Conservation (phyloP, 75 land plant genomes). For the Pinus tabuliformis region DNA sequence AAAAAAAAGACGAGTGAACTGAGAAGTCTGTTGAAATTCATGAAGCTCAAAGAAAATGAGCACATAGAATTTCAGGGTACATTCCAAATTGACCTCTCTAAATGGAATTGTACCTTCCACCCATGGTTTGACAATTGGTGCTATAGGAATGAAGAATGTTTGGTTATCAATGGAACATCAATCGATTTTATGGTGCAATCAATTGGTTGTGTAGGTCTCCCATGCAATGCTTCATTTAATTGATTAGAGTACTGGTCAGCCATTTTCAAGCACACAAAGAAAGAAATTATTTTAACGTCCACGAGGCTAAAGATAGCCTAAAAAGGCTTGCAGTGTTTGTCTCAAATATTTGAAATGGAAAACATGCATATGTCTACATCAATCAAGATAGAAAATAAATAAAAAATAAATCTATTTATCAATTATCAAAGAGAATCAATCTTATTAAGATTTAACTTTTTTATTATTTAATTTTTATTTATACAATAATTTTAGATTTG, state of each 20-base stretch:
- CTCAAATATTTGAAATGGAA: constrained; percentile 72
- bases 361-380: no score
- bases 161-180: constrained; percentile 98
- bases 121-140: constrained; percentile 78
- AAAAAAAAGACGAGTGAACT: no score
- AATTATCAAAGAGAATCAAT: no score
- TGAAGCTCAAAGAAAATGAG: no score
- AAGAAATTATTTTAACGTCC: no score
- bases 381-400: no score
- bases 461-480: no score
- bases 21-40: no score
- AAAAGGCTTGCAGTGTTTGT: constrained; percentile 71
- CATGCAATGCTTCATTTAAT: constrained; percentile 85
- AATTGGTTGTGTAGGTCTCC: constrained; percentile 89
- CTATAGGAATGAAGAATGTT: constrained; percentile 89
- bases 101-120: constrained; percentile 93
- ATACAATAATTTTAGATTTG: no score
- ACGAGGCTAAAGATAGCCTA: no score
- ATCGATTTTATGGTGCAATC: constrained; percentile 95
- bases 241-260: constrained; percentile 67
- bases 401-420: no score
- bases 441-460: no score
- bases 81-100: constrained; percentile 78
- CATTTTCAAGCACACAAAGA: constrained; percentile 46
- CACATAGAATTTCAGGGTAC: constrained; percentile 29